A percentile compares a stretch with the other conserved stretches of the same genome.
These are phyloP conservation scores for Pichia sp. DNA, from an alignment of 1,139 yeast species.

Conservation along the genomic window DNA sequence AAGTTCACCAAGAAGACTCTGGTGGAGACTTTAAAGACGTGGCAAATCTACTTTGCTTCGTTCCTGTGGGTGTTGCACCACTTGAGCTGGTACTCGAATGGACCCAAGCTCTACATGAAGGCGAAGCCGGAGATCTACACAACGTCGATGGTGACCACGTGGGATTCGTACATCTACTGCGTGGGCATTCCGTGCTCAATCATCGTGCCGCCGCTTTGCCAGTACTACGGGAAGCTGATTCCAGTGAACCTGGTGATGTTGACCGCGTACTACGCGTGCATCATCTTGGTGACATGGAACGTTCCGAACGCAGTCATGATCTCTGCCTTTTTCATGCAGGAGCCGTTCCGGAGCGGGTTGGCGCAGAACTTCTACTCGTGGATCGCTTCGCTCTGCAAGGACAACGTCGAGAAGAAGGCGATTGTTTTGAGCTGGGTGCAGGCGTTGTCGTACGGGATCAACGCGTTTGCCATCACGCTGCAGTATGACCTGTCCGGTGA, in stretches of 20 bases:
- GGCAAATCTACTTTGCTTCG: constrained; percentile 41
- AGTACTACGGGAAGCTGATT: constrained; percentile 17
- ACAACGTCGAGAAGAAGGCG: constrained; percentile 46
- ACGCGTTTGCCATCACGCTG: constrained; percentile 42
- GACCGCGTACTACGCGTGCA: constrained; percentile 14
- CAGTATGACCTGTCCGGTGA: constrained; percentile 44
- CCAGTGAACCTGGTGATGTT: constrained; percentile 9
- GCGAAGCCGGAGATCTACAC: constrained; percentile 13
- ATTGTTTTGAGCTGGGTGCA: constrained; percentile 47
- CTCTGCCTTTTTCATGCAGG: constrained; percentile 16
- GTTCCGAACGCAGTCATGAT: constrained; percentile 13
- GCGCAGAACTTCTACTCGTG: constrained; percentile 45
- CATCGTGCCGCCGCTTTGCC: constrained; percentile 17
- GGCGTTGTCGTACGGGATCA: constrained; percentile 46
- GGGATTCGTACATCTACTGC: constrained; percentile 15
- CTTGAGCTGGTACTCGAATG: constrained; percentile 15
- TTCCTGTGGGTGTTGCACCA: constrained; percentile 31
- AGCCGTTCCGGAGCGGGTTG: constrained; percentile 16
- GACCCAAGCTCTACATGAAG: constrained; percentile 17
- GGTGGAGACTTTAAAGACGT: constrained; percentile 37
- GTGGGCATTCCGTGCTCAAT: constrained; percentile 15
- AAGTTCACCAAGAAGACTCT: constrained; percentile 11
- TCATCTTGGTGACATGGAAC: constrained; percentile 16
- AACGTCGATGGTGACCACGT: constrained; percentile 14
- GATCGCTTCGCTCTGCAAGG: constrained; percentile 41